Base-by-base conservation (phyloP, 2,329 filamentous ascomycete species). In the Diaporthe sp. region DNA sequence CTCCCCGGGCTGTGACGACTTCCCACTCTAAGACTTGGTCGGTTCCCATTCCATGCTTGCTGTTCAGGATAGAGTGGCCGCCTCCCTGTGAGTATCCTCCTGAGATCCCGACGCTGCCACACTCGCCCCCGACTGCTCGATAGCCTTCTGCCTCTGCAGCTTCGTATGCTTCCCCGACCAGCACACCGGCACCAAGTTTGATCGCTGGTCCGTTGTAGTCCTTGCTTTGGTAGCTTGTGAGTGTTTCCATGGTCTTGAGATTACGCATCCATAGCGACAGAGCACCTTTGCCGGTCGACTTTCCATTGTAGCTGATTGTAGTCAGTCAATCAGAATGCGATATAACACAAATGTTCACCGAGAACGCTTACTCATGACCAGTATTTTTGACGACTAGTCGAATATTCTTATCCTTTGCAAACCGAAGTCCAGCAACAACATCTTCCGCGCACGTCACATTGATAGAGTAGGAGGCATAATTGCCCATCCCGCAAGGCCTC, bases 241-340 rank as follows among this genome's bases (percentile, higher is more conserved):
- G n/a, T 4, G 30, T 12, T 2, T 76, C 68, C 6, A 6, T 44
- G 12, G 27, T 10, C 19, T 89, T 88, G 58, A 91, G 83, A 71
- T 86, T 80, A 69, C 90, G 88, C 12, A 85, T 90, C 87, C 89
- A 91, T 39, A 91, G 80, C 7, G 84, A 84, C 4, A 91, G 22
- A 3, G 53, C 53, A 9, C 69, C 69, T 19, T 27, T 19, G 30
- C 69, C 69, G 12, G 27, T 71, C 3, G 55, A 59, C 22, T 89
- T 88, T 42, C 91, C 91, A 69, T 82, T 77, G 63, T 83, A 78
- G 25, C 79, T 82, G 80, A 80, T 80, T 19, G 82, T 47, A 13
- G 76, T 76, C n/a, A 84, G 76, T 4, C 79, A 78, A 15, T 81
- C 80, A 9, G 76, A 44, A n/a, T 50, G 27, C 22, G 17, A 50